phyloP scores from a whole-genome alignment of 139 green algal genomes.

The Coelastrella sp. region DNA sequence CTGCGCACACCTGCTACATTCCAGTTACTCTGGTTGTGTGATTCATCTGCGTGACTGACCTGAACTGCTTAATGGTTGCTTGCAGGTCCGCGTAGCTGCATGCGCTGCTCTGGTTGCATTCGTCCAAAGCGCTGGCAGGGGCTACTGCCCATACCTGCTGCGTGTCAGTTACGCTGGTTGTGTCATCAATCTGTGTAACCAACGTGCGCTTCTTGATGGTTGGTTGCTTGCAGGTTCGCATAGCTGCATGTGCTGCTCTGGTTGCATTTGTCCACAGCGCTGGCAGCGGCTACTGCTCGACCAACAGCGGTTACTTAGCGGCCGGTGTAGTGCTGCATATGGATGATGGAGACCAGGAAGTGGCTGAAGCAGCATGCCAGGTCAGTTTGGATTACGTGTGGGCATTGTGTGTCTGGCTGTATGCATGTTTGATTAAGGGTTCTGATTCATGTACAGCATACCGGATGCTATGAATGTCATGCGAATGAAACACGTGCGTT shows the following conservation, averaged over 20 bases:
- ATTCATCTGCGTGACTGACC: no score
- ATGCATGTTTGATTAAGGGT: background rate
- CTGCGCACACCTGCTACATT: constrained; percentile 51
- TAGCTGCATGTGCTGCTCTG: constrained; percentile 58
- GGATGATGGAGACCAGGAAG: constrained; percentile 75
- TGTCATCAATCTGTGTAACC: no score
- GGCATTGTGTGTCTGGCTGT: background rate
- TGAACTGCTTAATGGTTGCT: background rate
- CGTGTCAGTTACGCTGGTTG: no score
- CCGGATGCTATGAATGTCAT: background rate
- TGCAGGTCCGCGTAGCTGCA: constrained; percentile 55
- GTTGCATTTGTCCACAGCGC: constrained; percentile 60
- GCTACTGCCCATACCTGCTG: constrained; percentile 74
- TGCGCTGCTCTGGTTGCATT: constrained; percentile 64
- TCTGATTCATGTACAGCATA: background rate
- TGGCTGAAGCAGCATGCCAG: constrained; percentile 64
- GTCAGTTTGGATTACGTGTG: background rate
- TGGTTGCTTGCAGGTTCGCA: constrained; percentile 47
- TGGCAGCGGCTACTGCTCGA: constrained; percentile 68
- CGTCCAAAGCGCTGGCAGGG: constrained; percentile 42
- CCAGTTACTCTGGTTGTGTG: no score
- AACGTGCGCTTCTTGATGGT: background rate
- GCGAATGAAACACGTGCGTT: no score
- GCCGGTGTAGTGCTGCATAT: constrained; percentile 83
- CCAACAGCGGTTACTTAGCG: constrained; percentile 78